Conservation (phyloP, 352 stramenopile species). For the Pythium diclinum region DNA sequence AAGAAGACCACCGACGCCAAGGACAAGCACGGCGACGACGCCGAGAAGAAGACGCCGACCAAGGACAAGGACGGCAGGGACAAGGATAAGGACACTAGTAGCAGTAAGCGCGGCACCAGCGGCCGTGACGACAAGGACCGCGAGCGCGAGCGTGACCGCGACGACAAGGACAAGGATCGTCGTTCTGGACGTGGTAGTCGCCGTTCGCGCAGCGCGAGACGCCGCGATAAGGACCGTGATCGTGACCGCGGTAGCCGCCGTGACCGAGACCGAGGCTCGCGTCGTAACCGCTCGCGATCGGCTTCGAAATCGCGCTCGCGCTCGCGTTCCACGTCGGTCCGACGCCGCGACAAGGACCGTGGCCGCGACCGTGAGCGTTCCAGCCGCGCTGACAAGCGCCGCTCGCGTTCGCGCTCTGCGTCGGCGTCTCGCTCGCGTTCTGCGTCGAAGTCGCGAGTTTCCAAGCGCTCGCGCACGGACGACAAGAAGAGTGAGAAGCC, state of each 20-base stretch:
- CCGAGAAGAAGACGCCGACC: constrained; percentile 15
- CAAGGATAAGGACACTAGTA: constrained; percentile 17
- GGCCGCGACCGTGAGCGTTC: constrained; percentile 15
- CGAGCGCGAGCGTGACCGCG: constrained; percentile 15
- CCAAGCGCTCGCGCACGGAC: constrained; percentile 28
- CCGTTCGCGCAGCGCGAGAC: constrained; percentile 29
- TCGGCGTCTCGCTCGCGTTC: constrained; percentile 29
- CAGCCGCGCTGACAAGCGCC: constrained; percentile 19
- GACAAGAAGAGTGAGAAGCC: constrained; percentile 22
- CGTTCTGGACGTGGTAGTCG: constrained; percentile 20
- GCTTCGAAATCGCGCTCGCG: constrained; percentile 25
- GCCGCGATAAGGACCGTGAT: constrained; percentile 19
- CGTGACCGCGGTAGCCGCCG: constrained; percentile 25
- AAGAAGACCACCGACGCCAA: constrained; percentile 6
- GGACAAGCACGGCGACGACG: constrained; percentile 19
- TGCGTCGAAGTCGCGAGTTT: constrained; percentile 29
- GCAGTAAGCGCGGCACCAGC: constrained; percentile 13
- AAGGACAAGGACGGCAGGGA: constrained; percentile 25
- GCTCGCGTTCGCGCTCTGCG: constrained; percentile 21
- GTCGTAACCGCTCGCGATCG: constrained; percentile 35
- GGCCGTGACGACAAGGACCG: constrained; percentile 8
- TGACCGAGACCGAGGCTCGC: constrained; percentile 30
- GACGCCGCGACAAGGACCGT: constrained; percentile 18
- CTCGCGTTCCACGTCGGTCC: constrained; percentile 30
- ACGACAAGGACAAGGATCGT: constrained; percentile 2